Percentiles rank a stretch among this genome's conserved stretches.
phyloP scores from a whole-genome alignment of 1,139 yeast species.

The Kodamaea derodonti region DNA sequence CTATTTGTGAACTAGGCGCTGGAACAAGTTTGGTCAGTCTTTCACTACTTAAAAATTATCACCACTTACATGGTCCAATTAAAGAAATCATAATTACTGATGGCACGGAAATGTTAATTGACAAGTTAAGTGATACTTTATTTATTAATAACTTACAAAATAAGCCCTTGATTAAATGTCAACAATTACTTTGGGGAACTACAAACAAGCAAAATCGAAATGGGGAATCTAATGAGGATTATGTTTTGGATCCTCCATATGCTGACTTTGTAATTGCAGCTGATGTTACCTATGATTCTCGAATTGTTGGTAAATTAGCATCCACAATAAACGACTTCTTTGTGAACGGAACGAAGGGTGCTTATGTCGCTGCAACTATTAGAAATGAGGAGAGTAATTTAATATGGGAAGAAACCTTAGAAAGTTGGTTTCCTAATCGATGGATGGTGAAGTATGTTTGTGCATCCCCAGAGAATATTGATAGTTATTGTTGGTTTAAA shows the following conservation, averaged over 20 bases:
- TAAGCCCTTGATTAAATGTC: conserved; percentile 12
- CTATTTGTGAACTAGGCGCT: conserved; percentile 72
- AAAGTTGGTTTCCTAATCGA: conserved; percentile 16
- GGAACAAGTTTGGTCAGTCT: conserved; percentile 89
- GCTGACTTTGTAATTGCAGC: conserved; percentile 66
- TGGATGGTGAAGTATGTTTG: conserved; percentile 23
- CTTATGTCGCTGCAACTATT: conserved; percentile 69
- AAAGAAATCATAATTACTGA: conserved; percentile 59
- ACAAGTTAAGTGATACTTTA: conserved; percentile 44
- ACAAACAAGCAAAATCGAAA: conserved; percentile 10
- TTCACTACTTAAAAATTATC: conserved; percentile 32
- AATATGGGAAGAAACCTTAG: conserved; percentile 48
- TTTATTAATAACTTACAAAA: conserved; percentile 34
- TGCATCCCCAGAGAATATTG: conserved; percentile 17
- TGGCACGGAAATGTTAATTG: conserved; percentile 68
- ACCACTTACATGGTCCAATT: conserved; percentile 8
- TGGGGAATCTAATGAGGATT: neutral
- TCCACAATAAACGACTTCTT: conserved; percentile 43
- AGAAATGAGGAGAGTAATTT: conserved; percentile 57
- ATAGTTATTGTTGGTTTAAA: conserved; percentile 26
- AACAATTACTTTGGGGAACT: conserved; percentile 58
- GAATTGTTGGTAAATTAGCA: conserved; percentile 55
- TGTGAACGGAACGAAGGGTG: conserved; percentile 24
- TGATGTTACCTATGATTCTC: conserved; percentile 79
- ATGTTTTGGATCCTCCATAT: conserved; percentile 11